These are phyloP conservation scores for Leucocoprinus birnbaumii DNA, from an alignment of 768 basidiomycete species.

Conservation along the genomic window DNA sequence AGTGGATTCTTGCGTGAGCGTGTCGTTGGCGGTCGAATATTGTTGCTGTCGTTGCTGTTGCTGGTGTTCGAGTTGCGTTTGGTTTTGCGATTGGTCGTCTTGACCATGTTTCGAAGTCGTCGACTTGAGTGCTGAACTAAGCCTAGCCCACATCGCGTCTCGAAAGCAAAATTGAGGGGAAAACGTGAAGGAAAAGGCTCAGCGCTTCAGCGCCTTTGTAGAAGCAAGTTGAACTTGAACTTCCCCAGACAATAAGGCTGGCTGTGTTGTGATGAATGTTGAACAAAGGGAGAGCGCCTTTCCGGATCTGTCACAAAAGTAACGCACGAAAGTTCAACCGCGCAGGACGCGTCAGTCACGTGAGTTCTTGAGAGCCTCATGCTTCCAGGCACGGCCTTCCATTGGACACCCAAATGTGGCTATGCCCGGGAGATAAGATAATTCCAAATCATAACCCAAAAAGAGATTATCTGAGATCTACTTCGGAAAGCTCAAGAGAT, in stretches of 20 bases:
- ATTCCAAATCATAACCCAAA: background rate
- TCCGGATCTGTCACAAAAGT: conserved; percentile 14
- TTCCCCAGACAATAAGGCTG: background rate
- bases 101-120: conserved; percentile 20
- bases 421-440: conserved; percentile 1
- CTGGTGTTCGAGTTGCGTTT: background rate
- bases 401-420: no score
- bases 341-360: conserved; percentile 15
- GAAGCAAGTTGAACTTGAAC: background rate
- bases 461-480: no score
- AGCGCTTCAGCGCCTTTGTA: background rate
- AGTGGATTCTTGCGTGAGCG: no score
- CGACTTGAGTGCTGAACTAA: conserved; percentile 53
- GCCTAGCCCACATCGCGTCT: conserved; percentile 57
- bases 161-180: background rate
- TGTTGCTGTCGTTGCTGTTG: background rate
- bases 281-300: background rate
- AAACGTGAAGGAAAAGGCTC: background rate
- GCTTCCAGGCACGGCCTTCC: background rate
- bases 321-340: conserved; percentile 11
- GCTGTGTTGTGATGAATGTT: conserved; percentile 6
- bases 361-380: conserved; percentile 10
- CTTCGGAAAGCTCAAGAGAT: no score
- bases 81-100: background rate
- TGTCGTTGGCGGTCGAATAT: no score